A percentile compares a stretch with the other conserved stretches of the same genome.
These are phyloP conservation scores for Colletotrichum nymphaeae DNA, from an alignment of 2,329 filamentous ascomycete species.

Conservation along the genomic window DNA sequence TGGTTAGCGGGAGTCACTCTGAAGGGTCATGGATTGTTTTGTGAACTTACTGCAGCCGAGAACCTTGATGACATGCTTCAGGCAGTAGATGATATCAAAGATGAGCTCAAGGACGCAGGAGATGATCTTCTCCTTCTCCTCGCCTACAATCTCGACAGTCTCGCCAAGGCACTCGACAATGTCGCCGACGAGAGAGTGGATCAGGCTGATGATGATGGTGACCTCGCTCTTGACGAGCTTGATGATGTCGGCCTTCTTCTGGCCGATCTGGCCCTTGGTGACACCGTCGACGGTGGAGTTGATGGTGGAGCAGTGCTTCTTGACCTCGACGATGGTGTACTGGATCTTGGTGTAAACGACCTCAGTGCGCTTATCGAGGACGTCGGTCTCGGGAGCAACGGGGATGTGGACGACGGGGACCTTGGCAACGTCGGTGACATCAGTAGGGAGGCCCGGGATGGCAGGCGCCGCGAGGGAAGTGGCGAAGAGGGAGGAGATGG, in stretches of 20 bases:
- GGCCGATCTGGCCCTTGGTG: background rate
- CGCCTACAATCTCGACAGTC: slow-evolving; percentile 22
- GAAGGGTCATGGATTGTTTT: accelerated
- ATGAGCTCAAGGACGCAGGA: slow-evolving; percentile 21
- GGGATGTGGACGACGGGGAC: background rate
- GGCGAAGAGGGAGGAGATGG: slow-evolving; percentile 25
- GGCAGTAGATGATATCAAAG: slow-evolving; percentile 21
- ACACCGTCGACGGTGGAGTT: slow-evolving; percentile 25
- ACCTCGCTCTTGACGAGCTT: slow-evolving; percentile 27
- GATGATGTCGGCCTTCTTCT: slow-evolving; percentile 21
- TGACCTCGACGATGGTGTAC: slow-evolving; percentile 23
- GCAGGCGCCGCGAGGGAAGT: slow-evolving; percentile 21
- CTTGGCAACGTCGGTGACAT: background rate
- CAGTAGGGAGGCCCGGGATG: background rate
- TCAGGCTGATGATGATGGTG: slow-evolving; percentile 23
- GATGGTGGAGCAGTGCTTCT: slow-evolving; percentile 29
- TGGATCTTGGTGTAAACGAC: slow-evolving; percentile 24
- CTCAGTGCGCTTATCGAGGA: slow-evolving; percentile 18
- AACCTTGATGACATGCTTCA: slow-evolving; percentile 23
- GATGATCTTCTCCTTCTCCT: slow-evolving; percentile 31
- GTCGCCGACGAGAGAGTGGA: slow-evolving; percentile 12
- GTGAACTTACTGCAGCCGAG: slow-evolving; percentile 11
- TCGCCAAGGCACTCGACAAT: slow-evolving; percentile 14
- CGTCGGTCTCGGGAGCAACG: background rate
- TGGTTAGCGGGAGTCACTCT: background rate